Conservation (phyloP, 768 basidiomycete species). For the Auriculariales sp. region DNA sequence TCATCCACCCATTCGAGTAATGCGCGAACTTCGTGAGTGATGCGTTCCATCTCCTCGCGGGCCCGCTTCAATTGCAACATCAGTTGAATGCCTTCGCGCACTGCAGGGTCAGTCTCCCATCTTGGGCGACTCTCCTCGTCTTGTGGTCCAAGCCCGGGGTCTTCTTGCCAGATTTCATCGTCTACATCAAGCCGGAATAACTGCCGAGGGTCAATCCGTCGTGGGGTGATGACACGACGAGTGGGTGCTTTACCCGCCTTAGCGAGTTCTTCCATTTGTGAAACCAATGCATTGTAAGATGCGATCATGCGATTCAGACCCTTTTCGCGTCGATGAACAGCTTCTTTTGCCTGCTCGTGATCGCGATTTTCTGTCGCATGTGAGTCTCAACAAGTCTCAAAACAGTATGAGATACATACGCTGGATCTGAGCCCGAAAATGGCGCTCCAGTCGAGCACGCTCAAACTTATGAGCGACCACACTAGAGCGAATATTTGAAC, state of each 20-base stretch:
- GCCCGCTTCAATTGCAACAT: not conserved
- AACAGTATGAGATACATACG: not conserved
- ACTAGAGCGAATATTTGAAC: not conserved
- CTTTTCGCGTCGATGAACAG: not conserved
- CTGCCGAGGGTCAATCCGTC: not conserved
- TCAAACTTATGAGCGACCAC: not conserved
- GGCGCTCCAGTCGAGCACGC: not conserved
- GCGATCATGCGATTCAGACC: not conserved
- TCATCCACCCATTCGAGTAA: not conserved
- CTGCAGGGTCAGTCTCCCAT: not conserved
- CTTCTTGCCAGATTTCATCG: not conserved
- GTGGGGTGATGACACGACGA: not conserved
- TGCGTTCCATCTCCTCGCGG: not conserved
- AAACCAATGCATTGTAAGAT: not conserved
- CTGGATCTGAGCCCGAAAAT: not conserved
- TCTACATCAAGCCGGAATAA: not conserved
- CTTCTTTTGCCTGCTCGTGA: not conserved
- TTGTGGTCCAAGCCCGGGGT: not conserved
- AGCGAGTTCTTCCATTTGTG: not conserved
- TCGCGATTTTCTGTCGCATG: not conserved
- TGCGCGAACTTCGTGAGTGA: not conserved
- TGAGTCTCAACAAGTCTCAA: not conserved
- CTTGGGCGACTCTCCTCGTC: not conserved
- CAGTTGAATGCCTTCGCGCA: not conserved
- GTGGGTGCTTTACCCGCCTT: not conserved